phyloP scores from a whole-genome alignment of 495 filamentous ascomycete genomes.

The Aspergillus homomorphus region DNA sequence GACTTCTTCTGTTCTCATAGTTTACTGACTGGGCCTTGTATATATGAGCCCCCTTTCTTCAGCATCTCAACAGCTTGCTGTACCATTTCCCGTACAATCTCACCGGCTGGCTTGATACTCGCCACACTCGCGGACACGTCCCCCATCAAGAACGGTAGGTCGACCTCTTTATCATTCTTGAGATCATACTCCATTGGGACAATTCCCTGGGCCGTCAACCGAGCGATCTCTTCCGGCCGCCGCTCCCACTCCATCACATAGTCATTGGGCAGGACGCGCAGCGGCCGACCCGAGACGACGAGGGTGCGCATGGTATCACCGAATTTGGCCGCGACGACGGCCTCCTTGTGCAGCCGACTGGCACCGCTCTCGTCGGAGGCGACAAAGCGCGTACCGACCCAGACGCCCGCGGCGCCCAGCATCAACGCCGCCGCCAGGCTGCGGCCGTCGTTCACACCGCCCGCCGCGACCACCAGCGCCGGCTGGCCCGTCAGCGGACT shows the following conservation, averaged over 20 bases:
- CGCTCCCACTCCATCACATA: constrained; percentile 78
- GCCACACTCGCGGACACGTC: constrained; percentile 77
- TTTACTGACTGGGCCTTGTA: constrained; percentile 32
- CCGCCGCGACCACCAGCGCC: constrained; percentile 70
- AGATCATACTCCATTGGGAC: constrained; percentile 79
- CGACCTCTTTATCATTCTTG: constrained; percentile 71
- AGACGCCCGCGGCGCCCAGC: constrained; percentile 72
- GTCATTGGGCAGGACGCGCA: constrained; percentile 77
- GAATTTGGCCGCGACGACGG: constrained; percentile 71
- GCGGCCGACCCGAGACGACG: constrained; percentile 72
- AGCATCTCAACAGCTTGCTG: constrained; percentile 69
- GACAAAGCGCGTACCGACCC: constrained; percentile 86
- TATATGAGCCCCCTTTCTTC: constrained; percentile 40
- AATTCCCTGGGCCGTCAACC: constrained; percentile 67
- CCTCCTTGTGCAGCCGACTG: constrained; percentile 72
- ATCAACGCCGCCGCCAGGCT: constrained; percentile 68
- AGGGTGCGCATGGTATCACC: constrained; percentile 75
- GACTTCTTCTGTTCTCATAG: constrained; percentile 21
- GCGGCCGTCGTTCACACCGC: constrained; percentile 69
- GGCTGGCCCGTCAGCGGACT: constrained; percentile 53
- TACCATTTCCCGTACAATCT: constrained; percentile 88
- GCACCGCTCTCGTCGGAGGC: constrained; percentile 74
- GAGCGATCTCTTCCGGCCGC: constrained; percentile 64
- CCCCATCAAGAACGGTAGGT: constrained; percentile 88
- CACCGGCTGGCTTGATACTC: constrained; percentile 71